phyloP scores from a whole-genome alignment of 2,329 filamentous ascomycete genomes.

The Colletotrichum abscissum region DNA sequence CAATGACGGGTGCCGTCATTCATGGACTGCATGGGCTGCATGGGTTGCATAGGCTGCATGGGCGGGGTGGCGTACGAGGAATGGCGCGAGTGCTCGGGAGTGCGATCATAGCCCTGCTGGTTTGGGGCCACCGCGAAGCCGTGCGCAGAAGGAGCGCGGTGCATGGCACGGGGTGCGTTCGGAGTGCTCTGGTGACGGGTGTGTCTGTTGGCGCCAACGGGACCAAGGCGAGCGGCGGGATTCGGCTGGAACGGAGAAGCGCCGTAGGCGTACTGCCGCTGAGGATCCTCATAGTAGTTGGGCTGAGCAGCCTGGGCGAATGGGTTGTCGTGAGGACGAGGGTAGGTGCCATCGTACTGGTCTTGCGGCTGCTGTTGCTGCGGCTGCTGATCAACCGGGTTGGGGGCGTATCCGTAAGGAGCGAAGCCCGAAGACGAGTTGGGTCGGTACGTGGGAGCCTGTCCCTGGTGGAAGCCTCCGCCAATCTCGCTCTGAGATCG shows the following conservation, averaged over 20 bases:
- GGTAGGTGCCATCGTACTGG: slow-evolving; percentile 36
- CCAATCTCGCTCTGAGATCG: slow-evolving; percentile 44
- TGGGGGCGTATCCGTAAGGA: slow-evolving; percentile 27
- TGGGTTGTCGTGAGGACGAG: slow-evolving; percentile 34
- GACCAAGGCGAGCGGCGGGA: slow-evolving; percentile 10
- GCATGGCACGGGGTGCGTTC: slow-evolving; percentile 33
- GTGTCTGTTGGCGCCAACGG: slow-evolving; percentile 38
- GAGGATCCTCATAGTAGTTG: slow-evolving; percentile 40
- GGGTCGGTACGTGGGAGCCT: slow-evolving; percentile 36
- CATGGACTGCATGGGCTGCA: slow-evolving; percentile 27
- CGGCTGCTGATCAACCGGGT: slow-evolving; percentile 29
- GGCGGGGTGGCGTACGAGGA: slow-evolving; percentile 19
- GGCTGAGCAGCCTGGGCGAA: slow-evolving; percentile 27
- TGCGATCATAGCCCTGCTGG: slow-evolving; percentile 33
- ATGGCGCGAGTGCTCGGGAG: slow-evolving; percentile 23
- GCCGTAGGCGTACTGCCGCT: slow-evolving; percentile 35
- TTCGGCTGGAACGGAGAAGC: slow-evolving; percentile 27
- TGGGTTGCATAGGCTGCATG: slow-evolving; percentile 25
- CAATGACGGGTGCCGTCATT: slow-evolving; percentile 27
- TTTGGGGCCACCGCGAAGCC: slow-evolving; percentile 33
- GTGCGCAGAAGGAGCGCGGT: slow-evolving; percentile 31
- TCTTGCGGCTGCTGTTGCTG: slow-evolving; percentile 23
- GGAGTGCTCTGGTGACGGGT: slow-evolving; percentile 47
- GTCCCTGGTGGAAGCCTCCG: slow-evolving; percentile 35
- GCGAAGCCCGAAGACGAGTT: slow-evolving; percentile 34